Evolutionary conservation across 208 protist genomes (phyloP), one percentile per base, ranked within the genome.

Genomic region (Leishmania gerbilli): DNA sequence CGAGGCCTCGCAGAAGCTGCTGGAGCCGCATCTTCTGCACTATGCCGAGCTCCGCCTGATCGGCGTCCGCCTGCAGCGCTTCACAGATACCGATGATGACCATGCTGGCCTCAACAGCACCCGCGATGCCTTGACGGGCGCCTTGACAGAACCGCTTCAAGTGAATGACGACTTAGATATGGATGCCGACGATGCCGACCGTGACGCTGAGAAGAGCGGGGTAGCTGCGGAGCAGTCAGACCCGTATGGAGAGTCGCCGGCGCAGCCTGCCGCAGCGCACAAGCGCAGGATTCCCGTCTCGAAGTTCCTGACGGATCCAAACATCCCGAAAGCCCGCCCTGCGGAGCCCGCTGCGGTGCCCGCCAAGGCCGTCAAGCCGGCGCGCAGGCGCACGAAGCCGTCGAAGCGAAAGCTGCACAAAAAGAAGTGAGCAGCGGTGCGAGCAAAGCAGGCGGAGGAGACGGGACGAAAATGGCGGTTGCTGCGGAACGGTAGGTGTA

Each of bases 41-140:
- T 95, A 89, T 79, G 85, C 76, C 53, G 89, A 96, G 74, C 84
- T 91, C 40, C 92, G 94, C 71, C 91, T 97, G 49, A 88, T 95
- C 31, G 94, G 94, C 2, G 86, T 95, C 13, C 91, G 94, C 27
- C 45, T 97, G 79, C 88, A 90, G 74, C 93, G 94, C 79, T 84
- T 97, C 49, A 80, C 81, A 21, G 85, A 87, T 0, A 71, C 62
- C 0, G 65, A 74, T 4, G 79, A 68, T 31, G 56, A 55, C 45
- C 37, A 78, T 27, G 31, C 27, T 8, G 40, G 62, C 5, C 74
- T 65, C 42, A 47, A 34, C 55, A 65, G 60, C 58, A 40, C 24
- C 74, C 74, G 56, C 7, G 27, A 77, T 31, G 74, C 53, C 74
- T 40, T 77, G 7, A 77, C 74, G 7, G 74, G 74, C 24, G 74